Conservation (phyloP, 2,329 filamentous ascomycete genomes). For the Thielaviopsis populi region DNA sequence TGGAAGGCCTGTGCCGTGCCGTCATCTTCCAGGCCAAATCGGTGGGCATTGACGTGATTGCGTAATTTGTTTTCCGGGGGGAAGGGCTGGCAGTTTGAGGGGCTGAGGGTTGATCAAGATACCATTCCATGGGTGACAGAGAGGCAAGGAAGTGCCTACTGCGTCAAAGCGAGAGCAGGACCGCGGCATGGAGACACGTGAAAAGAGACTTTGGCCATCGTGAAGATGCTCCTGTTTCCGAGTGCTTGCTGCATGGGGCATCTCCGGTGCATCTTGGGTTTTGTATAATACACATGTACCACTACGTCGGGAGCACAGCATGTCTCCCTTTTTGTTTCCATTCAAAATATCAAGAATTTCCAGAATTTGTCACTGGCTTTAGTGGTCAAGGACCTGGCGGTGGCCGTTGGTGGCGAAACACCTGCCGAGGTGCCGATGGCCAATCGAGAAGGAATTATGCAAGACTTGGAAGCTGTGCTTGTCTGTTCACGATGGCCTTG, state of each 20-base stretch:
- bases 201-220: not conserved
- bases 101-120: not conserved
- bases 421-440: not conserved
- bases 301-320: not conserved
- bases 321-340: not conserved
- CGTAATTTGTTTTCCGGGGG: constrained; percentile 27
- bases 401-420: not conserved
- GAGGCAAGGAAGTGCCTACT: not conserved
- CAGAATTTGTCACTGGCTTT: not conserved
- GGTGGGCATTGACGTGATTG: constrained; percentile 56
- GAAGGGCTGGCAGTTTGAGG: not conserved
- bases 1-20: constrained; percentile 58
- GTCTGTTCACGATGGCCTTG: not conserved
- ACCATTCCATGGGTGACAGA: not conserved
- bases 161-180: not conserved
- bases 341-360: not conserved
- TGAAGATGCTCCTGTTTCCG: not conserved
- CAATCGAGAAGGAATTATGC: not conserved
- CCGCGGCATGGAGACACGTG: not conserved
- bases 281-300: not conserved
- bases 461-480: not conserved
- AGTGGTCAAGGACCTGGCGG: not conserved
- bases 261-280: not conserved
- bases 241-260: not conserved
- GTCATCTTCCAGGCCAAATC: constrained; percentile 63